Conservation (phyloP, 371 early-diverging fungal genomes). For the Mucor circinelloides region DNA sequence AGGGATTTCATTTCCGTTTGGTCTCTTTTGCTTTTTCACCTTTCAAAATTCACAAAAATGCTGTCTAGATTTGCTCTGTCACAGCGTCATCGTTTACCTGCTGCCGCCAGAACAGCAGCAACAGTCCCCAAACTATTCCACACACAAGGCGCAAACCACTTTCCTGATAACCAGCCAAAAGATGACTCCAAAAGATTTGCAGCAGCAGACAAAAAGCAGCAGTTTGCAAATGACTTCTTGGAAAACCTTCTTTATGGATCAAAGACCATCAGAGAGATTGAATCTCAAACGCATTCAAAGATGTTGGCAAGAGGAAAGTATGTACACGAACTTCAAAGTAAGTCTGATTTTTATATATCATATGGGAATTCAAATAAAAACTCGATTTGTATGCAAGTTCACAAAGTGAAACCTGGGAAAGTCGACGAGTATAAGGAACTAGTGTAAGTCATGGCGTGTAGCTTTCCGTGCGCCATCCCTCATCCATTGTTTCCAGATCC, state of each 20-base stretch:
- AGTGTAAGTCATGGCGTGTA: conserved; percentile 45
- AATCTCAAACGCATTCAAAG: conserved; percentile 65
- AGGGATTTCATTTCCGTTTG: not conserved
- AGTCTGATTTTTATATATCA: conserved; percentile 1
- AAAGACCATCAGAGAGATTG: conserved; percentile 53
- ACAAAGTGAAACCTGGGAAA: conserved; percentile 83
- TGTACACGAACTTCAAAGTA: conserved; percentile 83
- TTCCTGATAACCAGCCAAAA: not conserved
- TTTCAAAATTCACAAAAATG: not conserved
- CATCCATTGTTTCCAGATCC: conserved; percentile 22
- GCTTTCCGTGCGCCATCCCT: no score
- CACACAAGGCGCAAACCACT: not conserved
- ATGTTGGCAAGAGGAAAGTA: conserved; percentile 83
- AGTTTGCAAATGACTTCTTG: conserved; percentile 46
- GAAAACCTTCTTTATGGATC: conserved; percentile 70
- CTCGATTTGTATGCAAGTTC: conserved; percentile 51
- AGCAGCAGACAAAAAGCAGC: conserved; percentile 5
- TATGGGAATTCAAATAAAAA: not conserved
- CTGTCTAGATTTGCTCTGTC: not conserved
- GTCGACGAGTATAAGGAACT: conserved; percentile 81
- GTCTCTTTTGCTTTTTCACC: not conserved
- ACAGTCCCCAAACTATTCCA: not conserved
- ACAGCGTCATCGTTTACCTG: not conserved
- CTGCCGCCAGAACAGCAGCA: not conserved
- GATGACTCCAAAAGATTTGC: not conserved